Base-by-base conservation (phyloP, 2,329 filamentous ascomycete genomes). In the Cladosporium sp. region DNA sequence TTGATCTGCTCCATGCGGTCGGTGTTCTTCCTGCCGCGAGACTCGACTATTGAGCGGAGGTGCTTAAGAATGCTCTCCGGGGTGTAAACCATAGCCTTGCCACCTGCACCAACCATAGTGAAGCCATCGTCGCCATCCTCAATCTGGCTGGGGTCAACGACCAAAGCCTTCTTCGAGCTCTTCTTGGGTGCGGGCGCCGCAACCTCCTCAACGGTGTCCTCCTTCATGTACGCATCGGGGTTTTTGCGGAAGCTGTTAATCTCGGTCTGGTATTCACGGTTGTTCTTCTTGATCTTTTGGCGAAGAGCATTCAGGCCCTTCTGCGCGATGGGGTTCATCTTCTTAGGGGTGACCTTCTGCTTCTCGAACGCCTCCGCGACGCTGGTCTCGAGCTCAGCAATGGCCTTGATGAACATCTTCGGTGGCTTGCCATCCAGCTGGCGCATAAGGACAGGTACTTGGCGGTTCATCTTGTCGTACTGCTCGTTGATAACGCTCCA, bases 21-120 rank as follows among this genome's bases (percentile, higher is more conserved):
- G 65, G 94, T 97, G 82, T 97, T 97, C 85, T 99, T 99, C 83
- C 96, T 95, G 74, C 94, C 94, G 80, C 94, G 86, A 60, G 93
- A 92, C 80, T 99, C 94, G 73, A 97, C 82, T 71, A 99, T 97
- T 55, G 87, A 85, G 59, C 93, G 87, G 55, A 99, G 84, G 76
- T 97, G 92, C 82, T 99, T 99, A 75, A 97, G 88, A 72, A 99
- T 99, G 75, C 92, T 94, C 80, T 99, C 94, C 20, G 93, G 89
- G 12, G 95, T 99, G 76, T 96, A 97, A 70, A 90, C 87, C 59
- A 97, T 82, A 55, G 90, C 86, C 75, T 91, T 91, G 65, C 94
- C 94, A 67, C 92, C 90, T 74, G 90, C 90, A 62, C 90, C 91
- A 64, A 99, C 91, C 19, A 88, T 91, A 42, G 88, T 86, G 74